Evolutionary conservation across 768 basidiomycete genomes (phyloP).

Genomic region (Hygrophoropsis aurantiaca): DNA sequence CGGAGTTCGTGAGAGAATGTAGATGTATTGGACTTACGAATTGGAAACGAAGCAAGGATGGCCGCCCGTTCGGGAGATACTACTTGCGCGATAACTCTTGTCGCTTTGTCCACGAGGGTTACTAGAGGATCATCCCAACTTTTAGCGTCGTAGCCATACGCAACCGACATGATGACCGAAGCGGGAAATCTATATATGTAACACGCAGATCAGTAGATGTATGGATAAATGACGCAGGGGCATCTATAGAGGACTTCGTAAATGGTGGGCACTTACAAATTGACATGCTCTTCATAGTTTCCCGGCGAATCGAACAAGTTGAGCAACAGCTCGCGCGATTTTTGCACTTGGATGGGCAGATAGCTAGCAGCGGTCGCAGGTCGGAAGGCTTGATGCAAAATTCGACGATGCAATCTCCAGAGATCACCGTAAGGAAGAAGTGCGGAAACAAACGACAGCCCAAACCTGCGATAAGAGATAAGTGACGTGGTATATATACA

Average conservation of each 20-base stretch:
- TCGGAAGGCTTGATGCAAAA: slow-evolving; percentile 32
- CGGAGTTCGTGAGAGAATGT: background rate
- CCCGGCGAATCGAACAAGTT: slow-evolving; percentile 13
- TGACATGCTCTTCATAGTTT: background rate
- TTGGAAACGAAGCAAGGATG: background rate
- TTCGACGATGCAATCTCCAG: slow-evolving; percentile 31
- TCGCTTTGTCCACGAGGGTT: slow-evolving; percentile 12
- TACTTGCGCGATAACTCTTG: background rate
- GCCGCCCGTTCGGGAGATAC: background rate
- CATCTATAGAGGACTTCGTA: too few relatives aligned
- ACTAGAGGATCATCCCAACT: slow-evolving; percentile 22
- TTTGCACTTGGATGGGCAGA: slow-evolving; percentile 5
- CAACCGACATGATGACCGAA: slow-evolving; percentile 20
- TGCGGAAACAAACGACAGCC: slow-evolving; percentile 5
- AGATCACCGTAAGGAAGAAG: slow-evolving; percentile 27
- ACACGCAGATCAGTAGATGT: too few relatives aligned
- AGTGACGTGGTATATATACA: background rate
- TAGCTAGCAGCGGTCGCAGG: slow-evolving; percentile 1
- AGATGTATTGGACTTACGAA: background rate
- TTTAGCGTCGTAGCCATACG: slow-evolving; percentile 21
- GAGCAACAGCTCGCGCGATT: slow-evolving; percentile 5
- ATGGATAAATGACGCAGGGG: background rate
- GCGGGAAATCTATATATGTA: slow-evolving; percentile 12
- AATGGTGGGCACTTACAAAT: background rate
- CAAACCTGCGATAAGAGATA: background rate